Conservation (phyloP, 2,329 filamentous ascomycete genomes). For the Myriosclerotinia duriaeana region DNA sequence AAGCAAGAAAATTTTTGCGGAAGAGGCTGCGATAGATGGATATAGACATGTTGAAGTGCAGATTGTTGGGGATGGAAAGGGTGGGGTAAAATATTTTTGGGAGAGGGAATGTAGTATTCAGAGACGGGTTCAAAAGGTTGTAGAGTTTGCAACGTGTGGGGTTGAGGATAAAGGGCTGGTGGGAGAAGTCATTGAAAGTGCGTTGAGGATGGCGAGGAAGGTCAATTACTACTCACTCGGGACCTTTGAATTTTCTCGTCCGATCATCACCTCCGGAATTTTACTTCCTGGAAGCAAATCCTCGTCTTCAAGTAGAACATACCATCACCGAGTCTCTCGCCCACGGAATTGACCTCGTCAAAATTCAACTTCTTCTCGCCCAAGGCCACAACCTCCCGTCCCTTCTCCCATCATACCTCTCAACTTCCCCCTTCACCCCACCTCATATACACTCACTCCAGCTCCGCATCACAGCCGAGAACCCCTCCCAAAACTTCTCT, state of each 20-base stretch:
- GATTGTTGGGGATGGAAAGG: constrained; percentile 53
- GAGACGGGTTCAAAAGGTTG: constrained; percentile 52
- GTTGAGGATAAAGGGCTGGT: constrained; percentile 51
- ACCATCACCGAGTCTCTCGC: constrained; percentile 44
- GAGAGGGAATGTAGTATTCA: constrained; percentile 55
- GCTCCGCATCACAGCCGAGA: constrained; percentile 48
- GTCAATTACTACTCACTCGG: constrained; percentile 59
- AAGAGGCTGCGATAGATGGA: constrained; percentile 57
- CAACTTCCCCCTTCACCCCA: constrained; percentile 40
- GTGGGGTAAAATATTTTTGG: constrained; percentile 44
- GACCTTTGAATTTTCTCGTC: constrained; percentile 65
- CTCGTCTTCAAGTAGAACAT: constrained; percentile 39
- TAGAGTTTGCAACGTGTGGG: constrained; percentile 64
- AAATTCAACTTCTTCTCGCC: constrained; percentile 42
- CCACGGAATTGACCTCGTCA: constrained; percentile 38
- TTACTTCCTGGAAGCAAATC: constrained; percentile 40
- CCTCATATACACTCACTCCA: constrained; percentile 45
- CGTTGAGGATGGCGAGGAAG: constrained; percentile 53
- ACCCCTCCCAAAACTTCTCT: constrained; percentile 48
- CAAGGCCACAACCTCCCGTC: constrained; percentile 38
- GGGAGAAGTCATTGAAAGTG: constrained; percentile 45
- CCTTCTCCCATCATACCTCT: constrained; percentile 40
- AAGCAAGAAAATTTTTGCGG: constrained; percentile 57
- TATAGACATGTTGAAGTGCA: constrained; percentile 56
- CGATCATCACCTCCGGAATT: constrained; percentile 50